Evolutionary conservation across 78 protist species (phyloP), one percentile per base, ranked within the genome.

Genomic region (Isochrysis galbana): DNA sequence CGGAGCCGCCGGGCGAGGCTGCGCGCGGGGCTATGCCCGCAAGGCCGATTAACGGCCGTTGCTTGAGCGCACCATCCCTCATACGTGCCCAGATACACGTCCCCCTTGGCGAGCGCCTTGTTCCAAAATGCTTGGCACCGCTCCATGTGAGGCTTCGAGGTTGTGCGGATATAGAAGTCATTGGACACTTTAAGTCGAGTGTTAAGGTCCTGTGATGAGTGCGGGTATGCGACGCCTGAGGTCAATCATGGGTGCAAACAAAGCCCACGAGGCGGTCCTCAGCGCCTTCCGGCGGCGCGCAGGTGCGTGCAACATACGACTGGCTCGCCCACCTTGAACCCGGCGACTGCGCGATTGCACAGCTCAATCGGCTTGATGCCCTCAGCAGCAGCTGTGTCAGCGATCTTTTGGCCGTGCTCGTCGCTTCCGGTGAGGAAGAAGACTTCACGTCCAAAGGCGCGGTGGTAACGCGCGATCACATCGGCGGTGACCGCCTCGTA

Each of bases 41-140:
- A n/a, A n/a, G n/a, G n/a, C n/a, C n/a, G n/a, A n/a, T n/a, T n/a
- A n/a, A n/a, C n/a, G n/a, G n/a, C n/a, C n/a, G n/a, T n/a, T n/a
- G n/a, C n/a, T n/a, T n/a, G n/a, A n/a, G n/a, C n/a, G n/a, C n/a
- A n/a, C 98, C 98, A 98, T 0, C 98, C 99, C 51, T 93, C 97
- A 77, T 97, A 93, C 36, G 39, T 88, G 36, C 98, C 98, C 46
- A 94, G 88, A 89, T 97, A 98, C 32, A 98, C 95, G 82, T 91
- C 91, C 38, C 97, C 98, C 17, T 51, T 77, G 32, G 93, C 94
- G 32, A 26, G 51, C 19, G 87, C 55, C 38, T 17, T 5, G 34
- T 3, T 1, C 45, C 36, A 89, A 38, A 89, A n/a, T 26, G 38
- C 51, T 55, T 90, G 92, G 36, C 72, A 54, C 61, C 61, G 34